Conservation (phyloP, 83 land plant genomes). For the Diphasiastrum complanatum region DNA sequence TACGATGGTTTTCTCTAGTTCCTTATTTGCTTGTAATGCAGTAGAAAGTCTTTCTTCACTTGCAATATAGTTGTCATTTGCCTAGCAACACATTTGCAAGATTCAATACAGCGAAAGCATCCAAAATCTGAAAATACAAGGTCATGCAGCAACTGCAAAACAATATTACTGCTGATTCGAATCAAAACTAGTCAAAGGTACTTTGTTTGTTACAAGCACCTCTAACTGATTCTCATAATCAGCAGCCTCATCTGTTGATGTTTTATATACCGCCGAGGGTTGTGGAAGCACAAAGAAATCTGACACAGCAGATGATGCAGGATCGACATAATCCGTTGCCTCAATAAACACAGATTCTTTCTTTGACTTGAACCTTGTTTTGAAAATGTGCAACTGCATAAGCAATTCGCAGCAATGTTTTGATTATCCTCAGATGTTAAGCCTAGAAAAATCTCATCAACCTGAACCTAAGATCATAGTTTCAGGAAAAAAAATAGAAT, state of each 20-base stretch:
- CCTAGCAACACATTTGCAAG: background rate
- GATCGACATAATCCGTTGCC: background rate
- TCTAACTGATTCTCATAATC: slow-evolving; percentile 41
- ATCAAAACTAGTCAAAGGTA: too few relatives aligned
- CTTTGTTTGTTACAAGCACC: too few relatives aligned
- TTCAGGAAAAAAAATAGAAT: background rate
- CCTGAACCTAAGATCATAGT: background rate
- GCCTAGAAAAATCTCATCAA: too few relatives aligned
- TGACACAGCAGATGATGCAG: slow-evolving; percentile 37
- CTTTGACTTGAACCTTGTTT: slow-evolving; percentile 58
- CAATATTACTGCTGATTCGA: too few relatives aligned
- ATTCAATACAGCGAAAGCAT: too few relatives aligned
- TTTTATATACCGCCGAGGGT: too few relatives aligned
- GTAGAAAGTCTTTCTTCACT: slow-evolving; percentile 24
- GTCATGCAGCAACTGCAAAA: too few relatives aligned
- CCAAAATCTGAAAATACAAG: too few relatives aligned
- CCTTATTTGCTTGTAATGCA: slow-evolving; percentile 53
- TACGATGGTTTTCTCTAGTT: slow-evolving; percentile 46
- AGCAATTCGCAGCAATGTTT: too few relatives aligned
- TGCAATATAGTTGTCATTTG: slow-evolving; percentile 33
- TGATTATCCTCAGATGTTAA: too few relatives aligned
- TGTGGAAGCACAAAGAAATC: slow-evolving; percentile 27
- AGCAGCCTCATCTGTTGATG: too few relatives aligned
- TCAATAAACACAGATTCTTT: slow-evolving; percentile 39
- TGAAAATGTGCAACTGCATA: slow-evolving; percentile 58